These are phyloP conservation scores for Umbelopsis isabellina DNA, from an alignment of 192 early-diverging fungal species.

Conservation along the genomic window DNA sequence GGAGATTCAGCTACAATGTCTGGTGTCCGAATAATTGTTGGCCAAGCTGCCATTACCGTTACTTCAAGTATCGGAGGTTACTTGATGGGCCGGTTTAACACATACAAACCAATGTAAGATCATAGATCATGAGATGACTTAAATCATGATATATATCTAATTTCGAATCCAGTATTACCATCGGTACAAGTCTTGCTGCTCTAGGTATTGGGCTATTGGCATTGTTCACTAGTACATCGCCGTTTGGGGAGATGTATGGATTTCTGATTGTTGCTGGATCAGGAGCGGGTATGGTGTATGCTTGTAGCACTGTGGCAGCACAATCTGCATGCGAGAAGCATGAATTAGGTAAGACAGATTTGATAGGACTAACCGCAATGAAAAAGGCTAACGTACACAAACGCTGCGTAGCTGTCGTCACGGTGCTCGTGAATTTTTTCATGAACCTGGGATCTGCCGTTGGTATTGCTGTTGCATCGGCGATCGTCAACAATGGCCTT, in stretches of 20 bases:
- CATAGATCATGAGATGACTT: not conserved
- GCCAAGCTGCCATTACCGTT: conserved; percentile 34
- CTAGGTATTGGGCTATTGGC: conserved; percentile 69
- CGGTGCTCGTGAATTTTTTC: conserved; percentile 38
- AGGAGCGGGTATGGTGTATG: conserved; percentile 37
- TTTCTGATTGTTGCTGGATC: conserved; percentile 33
- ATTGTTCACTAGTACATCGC: conserved; percentile 40
- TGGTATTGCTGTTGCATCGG: conserved; percentile 33
- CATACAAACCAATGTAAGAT: conserved; percentile 34
- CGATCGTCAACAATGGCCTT: conserved; percentile 34
- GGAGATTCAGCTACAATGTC: conserved; percentile 54
- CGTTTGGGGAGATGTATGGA: conserved; percentile 26
- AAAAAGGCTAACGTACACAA: not conserved
- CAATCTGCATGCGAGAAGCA: conserved; percentile 35
- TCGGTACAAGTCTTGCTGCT: conserved; percentile 64
- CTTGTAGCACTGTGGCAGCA: conserved; percentile 36
- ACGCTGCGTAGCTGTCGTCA: conserved; percentile 30
- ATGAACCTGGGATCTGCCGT: conserved; percentile 36
- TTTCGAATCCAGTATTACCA: conserved; percentile 25
- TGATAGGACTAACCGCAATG: not conserved
- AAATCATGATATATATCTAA: not conserved
- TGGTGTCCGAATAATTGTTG: conserved; percentile 41
- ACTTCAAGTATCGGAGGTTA: conserved; percentile 26
- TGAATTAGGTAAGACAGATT: conserved; percentile 31
- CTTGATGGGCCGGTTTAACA: conserved; percentile 21